Evolutionary conservation across 78 protist genomes (phyloP).

Genomic region (Blattamonas nauphoetae): DNA sequence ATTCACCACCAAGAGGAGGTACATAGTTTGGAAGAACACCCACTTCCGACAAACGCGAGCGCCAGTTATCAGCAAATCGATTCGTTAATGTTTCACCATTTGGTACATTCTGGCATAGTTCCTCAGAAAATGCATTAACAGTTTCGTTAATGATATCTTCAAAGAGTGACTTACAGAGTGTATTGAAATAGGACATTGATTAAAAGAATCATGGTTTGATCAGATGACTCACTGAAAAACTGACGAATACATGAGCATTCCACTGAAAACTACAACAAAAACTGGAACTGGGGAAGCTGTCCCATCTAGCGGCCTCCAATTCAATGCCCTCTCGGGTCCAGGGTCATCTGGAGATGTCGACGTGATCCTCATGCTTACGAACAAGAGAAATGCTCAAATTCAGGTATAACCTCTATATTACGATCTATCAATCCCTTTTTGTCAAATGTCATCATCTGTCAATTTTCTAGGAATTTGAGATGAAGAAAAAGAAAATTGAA

Average conservation of each 20-base stretch:
- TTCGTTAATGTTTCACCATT: too few relatives aligned
- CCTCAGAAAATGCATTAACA: too few relatives aligned
- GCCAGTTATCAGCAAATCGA: too few relatives aligned
- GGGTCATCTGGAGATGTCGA: neutral
- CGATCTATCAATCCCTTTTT: neutral
- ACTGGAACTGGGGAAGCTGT: neutral
- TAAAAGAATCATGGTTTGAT: too few relatives aligned
- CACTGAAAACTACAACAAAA: neutral
- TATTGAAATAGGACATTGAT: too few relatives aligned
- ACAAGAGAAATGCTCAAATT: neutral
- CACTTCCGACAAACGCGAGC: too few relatives aligned
- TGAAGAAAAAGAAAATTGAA: neutral
- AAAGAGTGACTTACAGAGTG: too few relatives aligned
- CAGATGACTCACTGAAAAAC: too few relatives aligned
- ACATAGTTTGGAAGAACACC: too few relatives aligned
- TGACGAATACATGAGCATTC: neutral
- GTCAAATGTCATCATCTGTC: neutral
- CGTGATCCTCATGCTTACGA: neutral
- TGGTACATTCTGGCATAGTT: too few relatives aligned
- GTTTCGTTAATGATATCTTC: too few relatives aligned
- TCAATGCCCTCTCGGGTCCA: neutral
- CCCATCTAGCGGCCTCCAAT: neutral
- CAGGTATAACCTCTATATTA: neutral
- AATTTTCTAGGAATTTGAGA: neutral
- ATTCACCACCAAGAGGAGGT: too few relatives aligned